These are phyloP conservation scores for Nannizzia gypsea DNA, from an alignment of 2,329 filamentous ascomycete genomes.

Conservation along the genomic window DNA sequence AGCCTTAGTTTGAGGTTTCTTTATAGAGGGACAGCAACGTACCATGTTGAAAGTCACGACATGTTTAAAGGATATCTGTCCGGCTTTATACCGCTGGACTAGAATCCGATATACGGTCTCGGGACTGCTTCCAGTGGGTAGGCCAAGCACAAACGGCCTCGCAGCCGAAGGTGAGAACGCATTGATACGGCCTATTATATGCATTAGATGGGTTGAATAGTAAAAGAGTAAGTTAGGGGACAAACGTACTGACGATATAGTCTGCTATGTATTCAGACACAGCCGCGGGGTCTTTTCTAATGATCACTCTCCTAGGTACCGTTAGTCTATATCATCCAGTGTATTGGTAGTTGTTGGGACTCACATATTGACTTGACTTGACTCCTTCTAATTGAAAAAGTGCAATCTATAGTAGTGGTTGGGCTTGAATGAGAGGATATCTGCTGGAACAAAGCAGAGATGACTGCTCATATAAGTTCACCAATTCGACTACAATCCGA, in stretches of 20 bases:
- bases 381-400: no score
- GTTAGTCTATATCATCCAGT: slow-evolving; percentile 1
- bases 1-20: neutral
- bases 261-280: slow-evolving; percentile 68
- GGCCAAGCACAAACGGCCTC: slow-evolving; percentile 68
- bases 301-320: slow-evolving; percentile 62
- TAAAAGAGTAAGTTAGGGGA: neutral
- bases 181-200: slow-evolving; percentile 57
- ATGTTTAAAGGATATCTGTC: slow-evolving; percentile 69
- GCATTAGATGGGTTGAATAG: neutral
- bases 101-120: slow-evolving; percentile 66
- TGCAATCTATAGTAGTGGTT: no score
- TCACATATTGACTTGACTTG: neutral
- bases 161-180: slow-evolving; percentile 59
- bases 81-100: slow-evolving; percentile 40
- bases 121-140: slow-evolving; percentile 74
- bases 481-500: no score
- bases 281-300: slow-evolving; percentile 56
- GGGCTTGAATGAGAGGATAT: neutral
- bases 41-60: slow-evolving; percentile 90
- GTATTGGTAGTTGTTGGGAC: neutral
- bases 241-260: slow-evolving; percentile 57
- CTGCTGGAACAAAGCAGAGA: neutral
- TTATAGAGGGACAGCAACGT: slow-evolving; percentile 18
- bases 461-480: neutral